Conservation (phyloP, 1,284 basidiomycete species). For the Moesziomyces sp. region DNA sequence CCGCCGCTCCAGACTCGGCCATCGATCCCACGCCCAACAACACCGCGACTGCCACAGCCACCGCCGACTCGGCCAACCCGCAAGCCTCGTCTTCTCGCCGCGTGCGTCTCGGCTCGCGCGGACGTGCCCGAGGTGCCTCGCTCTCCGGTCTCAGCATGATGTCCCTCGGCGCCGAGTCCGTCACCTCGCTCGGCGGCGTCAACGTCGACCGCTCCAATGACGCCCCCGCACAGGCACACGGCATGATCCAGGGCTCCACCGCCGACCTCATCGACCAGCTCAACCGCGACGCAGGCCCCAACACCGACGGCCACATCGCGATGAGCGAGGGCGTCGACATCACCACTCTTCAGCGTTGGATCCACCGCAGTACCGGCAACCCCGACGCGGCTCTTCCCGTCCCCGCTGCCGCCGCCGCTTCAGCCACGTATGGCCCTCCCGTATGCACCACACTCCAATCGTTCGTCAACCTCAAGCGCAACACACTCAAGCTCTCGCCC, state of each 20-base stretch:
- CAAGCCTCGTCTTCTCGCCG: slow-evolving; percentile 27
- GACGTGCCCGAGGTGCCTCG: slow-evolving; percentile 57
- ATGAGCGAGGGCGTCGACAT: slow-evolving; percentile 61
- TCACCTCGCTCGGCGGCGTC: slow-evolving; percentile 45
- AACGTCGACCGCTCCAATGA: slow-evolving; percentile 24
- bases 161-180: slow-evolving; percentile 49
- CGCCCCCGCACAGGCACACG: slow-evolving; percentile 6
- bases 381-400: background rate
- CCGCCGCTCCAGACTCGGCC: slow-evolving; percentile 1
- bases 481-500: slow-evolving; percentile 53
- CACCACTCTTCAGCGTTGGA: slow-evolving; percentile 52
- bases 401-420: slow-evolving; percentile 2
- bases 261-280: slow-evolving; percentile 44
- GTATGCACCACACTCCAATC: slow-evolving; percentile 62
- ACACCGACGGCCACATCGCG: slow-evolving; percentile 29
- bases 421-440: slow-evolving; percentile 28
- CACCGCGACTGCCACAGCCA: background rate
- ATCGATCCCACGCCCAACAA: slow-evolving; percentile 2
- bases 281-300: slow-evolving; percentile 15
- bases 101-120: slow-evolving; percentile 53
- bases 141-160: slow-evolving; percentile 56
- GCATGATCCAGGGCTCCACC: slow-evolving; percentile 51
- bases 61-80: slow-evolving; percentile 8
- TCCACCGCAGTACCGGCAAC: slow-evolving; percentile 44
- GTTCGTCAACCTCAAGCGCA: slow-evolving; percentile 64